Evolutionary conservation across 2,329 filamentous ascomycete genomes (phyloP).

Genomic region (Neonectria magnoliae): DNA sequence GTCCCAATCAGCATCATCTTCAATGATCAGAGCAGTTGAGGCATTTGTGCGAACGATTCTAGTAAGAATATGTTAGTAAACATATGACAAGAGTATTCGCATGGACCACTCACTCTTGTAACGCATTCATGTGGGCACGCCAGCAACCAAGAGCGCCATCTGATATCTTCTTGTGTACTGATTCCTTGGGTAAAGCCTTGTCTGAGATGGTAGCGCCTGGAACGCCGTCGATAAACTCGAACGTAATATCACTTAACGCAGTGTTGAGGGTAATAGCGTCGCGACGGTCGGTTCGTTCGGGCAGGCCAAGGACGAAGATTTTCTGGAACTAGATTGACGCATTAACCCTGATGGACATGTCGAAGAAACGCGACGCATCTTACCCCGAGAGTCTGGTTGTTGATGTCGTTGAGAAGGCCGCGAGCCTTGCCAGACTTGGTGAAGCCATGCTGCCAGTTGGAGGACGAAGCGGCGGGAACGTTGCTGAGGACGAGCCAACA

Average conservation of each 20-base stretch:
- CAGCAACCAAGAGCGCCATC: conserved; percentile 40
- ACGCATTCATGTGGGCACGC: conserved; percentile 51
- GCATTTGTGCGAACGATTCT: conserved; percentile 57
- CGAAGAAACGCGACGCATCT: not conserved
- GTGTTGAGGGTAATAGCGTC: conserved; percentile 60
- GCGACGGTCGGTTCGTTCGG: conserved; percentile 59
- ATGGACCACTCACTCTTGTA: conserved; percentile 29
- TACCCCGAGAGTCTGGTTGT: not conserved
- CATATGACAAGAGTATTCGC: not conserved
- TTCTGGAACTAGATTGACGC: conserved; percentile 24
- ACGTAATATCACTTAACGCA: conserved; percentile 53
- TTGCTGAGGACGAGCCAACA: not conserved
- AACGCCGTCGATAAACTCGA: conserved; percentile 59
- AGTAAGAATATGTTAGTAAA: conserved; percentile 21
- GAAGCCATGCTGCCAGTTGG: not conserved
- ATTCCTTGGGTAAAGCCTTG: conserved; percentile 44
- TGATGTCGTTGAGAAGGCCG: not conserved
- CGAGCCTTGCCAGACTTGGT: not conserved
- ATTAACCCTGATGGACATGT: not conserved
- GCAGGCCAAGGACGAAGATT: conserved; percentile 59
- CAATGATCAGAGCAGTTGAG: conserved; percentile 61
- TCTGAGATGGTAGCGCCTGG: conserved; percentile 50
- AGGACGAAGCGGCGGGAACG: not conserved
- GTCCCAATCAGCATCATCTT: conserved; percentile 69
- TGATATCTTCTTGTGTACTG: conserved; percentile 9